Evolutionary conservation across 345 rosid species (phyloP), one percentile per base, ranked within the genome.

Genomic region (Syzygium aromaticum): DNA sequence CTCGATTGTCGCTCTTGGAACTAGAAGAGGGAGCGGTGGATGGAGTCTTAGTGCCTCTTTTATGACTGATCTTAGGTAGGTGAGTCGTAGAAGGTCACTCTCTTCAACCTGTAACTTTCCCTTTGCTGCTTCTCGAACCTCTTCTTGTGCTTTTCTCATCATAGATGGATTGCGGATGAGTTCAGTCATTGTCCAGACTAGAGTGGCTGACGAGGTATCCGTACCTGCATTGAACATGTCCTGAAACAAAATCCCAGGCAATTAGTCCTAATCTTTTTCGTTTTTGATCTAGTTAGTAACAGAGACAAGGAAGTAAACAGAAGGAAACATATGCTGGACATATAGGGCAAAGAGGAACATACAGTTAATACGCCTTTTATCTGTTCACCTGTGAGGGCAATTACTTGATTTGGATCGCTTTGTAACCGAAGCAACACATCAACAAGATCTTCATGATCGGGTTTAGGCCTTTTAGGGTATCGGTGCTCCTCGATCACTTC

Each of bases 151-250:
- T 57, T 61, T 90, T 73, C 64, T 85, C 94, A 92, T 89, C 5
- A 19, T 73, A 1, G 88, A 15, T 13, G 92, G 94, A 84, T 93
- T 89, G 78, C 88, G 88, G 21, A 89, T 30, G 28, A 93, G 77
- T 85, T 92, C 92, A 0, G 92, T 85, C 90, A 93, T 90, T 21
- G 89, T 89, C 95, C 93, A 93, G 15, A 86, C 89, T 5, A 93
- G 13, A 12, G 89, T 86, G 9, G 93, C 84, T 5, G 94, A 84
- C 0, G 89, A 22, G 2, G 95, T 92, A 19, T 92, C 94, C 0
- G 90, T 89, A 19, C 94, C 95, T 5, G 92, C 95, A 11, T 91
- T 15, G 87, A 92, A 94, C 61, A 90, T 87, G 88, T 92, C 93
- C 93, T 92, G 85, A 19, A 73, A 33, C 40, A 67, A 33, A 67